phyloP scores from a whole-genome alignment of 306 rosid species.

The Sicyos edulis region DNA sequence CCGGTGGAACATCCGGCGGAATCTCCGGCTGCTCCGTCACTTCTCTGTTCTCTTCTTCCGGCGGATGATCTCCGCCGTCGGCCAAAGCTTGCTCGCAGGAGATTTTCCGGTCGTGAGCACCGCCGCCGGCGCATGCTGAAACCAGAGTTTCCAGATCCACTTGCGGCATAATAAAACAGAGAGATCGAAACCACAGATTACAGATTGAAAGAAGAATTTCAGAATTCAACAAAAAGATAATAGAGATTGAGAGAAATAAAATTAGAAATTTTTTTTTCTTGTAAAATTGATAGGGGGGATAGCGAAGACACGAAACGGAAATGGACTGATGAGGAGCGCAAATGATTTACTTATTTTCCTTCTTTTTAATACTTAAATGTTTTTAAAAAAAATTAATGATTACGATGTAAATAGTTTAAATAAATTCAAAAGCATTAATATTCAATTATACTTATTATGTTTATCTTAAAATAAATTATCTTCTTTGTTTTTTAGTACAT shows the following conservation, averaged over 20 bases:
- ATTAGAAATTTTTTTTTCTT: neutral
- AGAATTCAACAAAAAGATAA: neutral
- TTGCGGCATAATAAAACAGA: conserved; percentile 49
- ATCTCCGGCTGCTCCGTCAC: conserved; percentile 21
- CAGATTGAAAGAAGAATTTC: conserved; percentile 11
- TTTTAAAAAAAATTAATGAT: no score
- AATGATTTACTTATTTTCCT: neutral
- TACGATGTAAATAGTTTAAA: no score
- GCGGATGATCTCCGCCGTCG: neutral
- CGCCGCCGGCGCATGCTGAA: conserved; percentile 60
- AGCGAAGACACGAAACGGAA: conserved; percentile 6
- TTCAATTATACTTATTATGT: no score
- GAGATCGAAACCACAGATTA: neutral
- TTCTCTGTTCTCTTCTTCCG: neutral
- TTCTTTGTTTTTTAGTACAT: no score
- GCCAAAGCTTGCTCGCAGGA: conserved; percentile 21
- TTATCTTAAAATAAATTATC: no score
- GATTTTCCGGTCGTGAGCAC: conserved; percentile 49
- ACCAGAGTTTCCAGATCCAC: conserved; percentile 76
- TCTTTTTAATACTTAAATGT: no score
- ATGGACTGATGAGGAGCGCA: conserved; percentile 11
- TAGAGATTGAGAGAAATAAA: neutral
- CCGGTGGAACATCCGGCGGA: conserved; percentile 15
- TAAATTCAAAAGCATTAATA: no score
- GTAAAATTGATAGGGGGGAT: conserved; percentile 4